Percentiles rank a stretch among this genome's conserved stretches.
These are phyloP conservation scores for Linnemannia hyalina DNA, from an alignment of 192 early-diverging fungal species.

Conservation along the genomic window DNA sequence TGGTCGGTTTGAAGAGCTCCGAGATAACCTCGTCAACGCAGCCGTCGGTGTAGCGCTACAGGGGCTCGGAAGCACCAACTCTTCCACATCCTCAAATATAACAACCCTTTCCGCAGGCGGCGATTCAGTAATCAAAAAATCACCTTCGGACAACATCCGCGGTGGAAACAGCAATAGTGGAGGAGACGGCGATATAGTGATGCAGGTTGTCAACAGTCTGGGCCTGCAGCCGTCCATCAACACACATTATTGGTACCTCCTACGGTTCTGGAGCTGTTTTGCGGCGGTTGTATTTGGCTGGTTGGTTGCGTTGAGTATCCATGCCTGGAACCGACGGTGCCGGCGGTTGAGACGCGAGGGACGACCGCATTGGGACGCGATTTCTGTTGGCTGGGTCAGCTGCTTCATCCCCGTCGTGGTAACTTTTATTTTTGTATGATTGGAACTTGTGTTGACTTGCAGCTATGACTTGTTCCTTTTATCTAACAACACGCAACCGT, in stretches of 20 bases:
- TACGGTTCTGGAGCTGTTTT: conserved; percentile 63
- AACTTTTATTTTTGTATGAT: neutral
- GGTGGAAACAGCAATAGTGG: neutral
- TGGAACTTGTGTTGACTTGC: no score
- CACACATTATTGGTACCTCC: conserved; percentile 65
- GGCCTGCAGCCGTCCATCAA: conserved; percentile 65
- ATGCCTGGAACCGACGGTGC: conserved; percentile 58
- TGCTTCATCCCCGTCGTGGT: conserved; percentile 65
- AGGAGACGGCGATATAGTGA: conserved; percentile 41
- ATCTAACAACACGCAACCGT: no score
- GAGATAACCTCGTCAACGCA: conserved; percentile 1
- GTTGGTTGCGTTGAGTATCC: conserved; percentile 56
- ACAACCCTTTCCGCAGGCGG: neutral
- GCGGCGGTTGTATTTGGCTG: conserved; percentile 47
- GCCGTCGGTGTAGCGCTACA: conserved; percentile 2
- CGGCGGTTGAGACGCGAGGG: conserved; percentile 42
- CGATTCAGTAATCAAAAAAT: neutral
- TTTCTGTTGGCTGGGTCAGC: conserved; percentile 63
- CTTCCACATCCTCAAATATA: neutral
- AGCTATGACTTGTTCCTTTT: neutral
- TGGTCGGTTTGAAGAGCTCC: conserved; percentile 13
- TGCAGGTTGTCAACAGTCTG: conserved; percentile 49
- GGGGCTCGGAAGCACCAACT: neutral
- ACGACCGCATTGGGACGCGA: conserved; percentile 32
- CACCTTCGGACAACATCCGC: neutral